Conservation (phyloP, 306 rosid species). For the Mimosa bimucronata region DNA sequence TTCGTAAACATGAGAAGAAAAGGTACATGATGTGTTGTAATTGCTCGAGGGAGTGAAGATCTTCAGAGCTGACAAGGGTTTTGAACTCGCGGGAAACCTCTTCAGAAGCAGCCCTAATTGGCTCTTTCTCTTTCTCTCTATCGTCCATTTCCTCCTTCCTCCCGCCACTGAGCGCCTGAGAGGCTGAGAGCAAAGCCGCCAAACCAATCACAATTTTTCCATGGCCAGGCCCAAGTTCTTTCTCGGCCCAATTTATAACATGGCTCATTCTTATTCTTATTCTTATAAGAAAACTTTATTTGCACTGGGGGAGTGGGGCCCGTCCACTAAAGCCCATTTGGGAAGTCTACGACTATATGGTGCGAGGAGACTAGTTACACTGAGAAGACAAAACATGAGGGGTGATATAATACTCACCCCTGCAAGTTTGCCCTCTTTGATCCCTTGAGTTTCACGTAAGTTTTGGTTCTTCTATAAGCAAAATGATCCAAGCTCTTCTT, state of each 20-base stretch:
- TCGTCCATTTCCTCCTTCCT: constrained; percentile 33
- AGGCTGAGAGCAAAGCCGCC: background rate
- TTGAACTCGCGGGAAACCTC: constrained; percentile 71
- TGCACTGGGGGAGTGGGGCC: no score
- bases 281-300: background rate
- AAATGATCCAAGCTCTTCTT: no score
- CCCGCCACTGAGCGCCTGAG: background rate
- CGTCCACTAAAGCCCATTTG: no score
- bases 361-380: no score
- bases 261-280: background rate
- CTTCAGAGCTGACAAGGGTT: constrained; percentile 65
- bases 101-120: constrained; percentile 56
- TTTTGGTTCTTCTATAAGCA: no score
- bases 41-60: constrained; percentile 73
- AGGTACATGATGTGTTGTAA: constrained; percentile 72
- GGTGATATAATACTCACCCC: no score
- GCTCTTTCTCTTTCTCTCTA: constrained; percentile 48
- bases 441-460: no score
- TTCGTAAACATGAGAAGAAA: no score
- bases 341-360: no score
- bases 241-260: background rate
- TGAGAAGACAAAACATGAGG: no score
- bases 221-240: background rate
- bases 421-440: no score
- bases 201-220: background rate